Evolutionary conservation across 805 yeast species (phyloP), one percentile per base, ranked within the genome.

Genomic region (Candida krabiensis): DNA sequence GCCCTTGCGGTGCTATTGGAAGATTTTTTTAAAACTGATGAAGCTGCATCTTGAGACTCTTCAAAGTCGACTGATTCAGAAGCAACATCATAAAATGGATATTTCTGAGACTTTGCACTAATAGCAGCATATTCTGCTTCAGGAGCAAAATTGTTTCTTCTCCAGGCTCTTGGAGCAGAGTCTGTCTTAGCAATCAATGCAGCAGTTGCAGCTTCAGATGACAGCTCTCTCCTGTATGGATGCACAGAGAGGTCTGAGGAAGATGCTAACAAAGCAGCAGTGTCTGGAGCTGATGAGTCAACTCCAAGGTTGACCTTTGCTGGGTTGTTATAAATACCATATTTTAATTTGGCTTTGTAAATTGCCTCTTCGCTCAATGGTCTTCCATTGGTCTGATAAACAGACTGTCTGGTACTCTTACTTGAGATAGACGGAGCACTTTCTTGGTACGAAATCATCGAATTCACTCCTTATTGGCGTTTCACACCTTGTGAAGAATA

Each of bases 201-300:
- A 34, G 87, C 87, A 17, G 74, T 71, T 27, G 83, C 85, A 12
- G 86, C 86, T 37, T 78, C 86, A 6, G 81, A 70, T 13, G 80
- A 73, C 11, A 73, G 58, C 24, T 62, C 64, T 43, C 90, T 66
- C 58, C 78, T 81, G 58, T 83, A 84, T 11, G 87, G 79, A 44
- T 73, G 75, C 26, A 83, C 76, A 2, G 79, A 71, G 30, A 80
- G 68, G 58, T 80, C 85, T 2, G 84, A 64, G 9, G 80, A 75
- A 5, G 86, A 76, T 2, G 93, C 95, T 44, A 83, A 67, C 37
- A 83, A 65, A 1, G 93, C 93, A 33, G 95, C 91, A 5, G 84
- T 77, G 55, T 81, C 88, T 12, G 86, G 75, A 19, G 89, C 86
- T 28, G 76, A 70, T 41, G 80, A 71, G 44, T 76, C 71, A 21